Evolutionary conservation across 108 stramenopile genomes (phyloP).

Genomic region (Cyclostephanos invisitatus): DNA sequence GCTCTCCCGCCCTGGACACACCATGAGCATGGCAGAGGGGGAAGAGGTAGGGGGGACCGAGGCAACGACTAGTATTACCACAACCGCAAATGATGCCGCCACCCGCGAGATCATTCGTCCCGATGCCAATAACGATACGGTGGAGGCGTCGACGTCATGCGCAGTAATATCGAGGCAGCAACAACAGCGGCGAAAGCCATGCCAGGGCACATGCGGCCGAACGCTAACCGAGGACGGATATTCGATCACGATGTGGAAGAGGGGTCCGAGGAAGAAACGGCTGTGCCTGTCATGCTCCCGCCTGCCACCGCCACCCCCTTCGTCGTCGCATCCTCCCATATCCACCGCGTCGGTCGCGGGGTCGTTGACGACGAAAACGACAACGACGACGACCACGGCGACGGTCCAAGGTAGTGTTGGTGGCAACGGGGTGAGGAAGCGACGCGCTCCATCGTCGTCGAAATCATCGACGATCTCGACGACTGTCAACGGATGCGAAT

Average conservation of each 20-base stretch:
- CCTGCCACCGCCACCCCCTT: neutral
- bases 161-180: no score
- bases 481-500: no score
- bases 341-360: neutral
- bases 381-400: neutral
- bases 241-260: neutral
- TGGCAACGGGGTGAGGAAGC: neutral
- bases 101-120: neutral
- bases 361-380: neutral
- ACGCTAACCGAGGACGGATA: neutral
- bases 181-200: neutral
- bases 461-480: no score
- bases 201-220: neutral
- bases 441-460: no score
- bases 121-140: no score
- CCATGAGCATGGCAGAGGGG: no score
- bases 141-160: no score
- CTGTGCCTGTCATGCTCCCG: neutral
- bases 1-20: no score
- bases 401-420: no score
- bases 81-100: no score
- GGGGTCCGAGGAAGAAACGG: neutral
- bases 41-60: no score
- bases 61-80: no score
- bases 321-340: neutral